Percentiles rank a stretch among this genome's conserved stretches.
phyloP scores from a whole-genome alignment of 1,284 basidiomycete genomes.

The Puccinia polysora region DNA sequence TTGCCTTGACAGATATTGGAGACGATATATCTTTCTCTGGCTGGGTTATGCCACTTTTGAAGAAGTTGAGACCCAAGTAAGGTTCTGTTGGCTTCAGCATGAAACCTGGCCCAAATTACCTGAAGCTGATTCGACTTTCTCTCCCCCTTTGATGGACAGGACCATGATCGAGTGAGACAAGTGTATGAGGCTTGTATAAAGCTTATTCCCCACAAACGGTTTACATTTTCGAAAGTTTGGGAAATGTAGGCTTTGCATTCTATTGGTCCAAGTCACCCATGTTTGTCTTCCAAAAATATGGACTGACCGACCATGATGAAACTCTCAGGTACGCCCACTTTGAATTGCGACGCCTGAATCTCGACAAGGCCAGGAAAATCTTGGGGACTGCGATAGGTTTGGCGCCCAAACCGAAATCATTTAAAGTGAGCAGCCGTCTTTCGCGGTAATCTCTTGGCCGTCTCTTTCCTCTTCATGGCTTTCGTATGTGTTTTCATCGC shows the following conservation, averaged over 20 bases:
- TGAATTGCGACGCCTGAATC: constrained; percentile 77
- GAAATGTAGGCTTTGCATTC: constrained; percentile 34
- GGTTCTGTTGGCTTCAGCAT: constrained; percentile 43
- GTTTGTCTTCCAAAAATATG: neutral
- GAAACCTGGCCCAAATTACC: neutral
- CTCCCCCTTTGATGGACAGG: constrained; percentile 56
- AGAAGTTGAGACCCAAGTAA: constrained; percentile 84
- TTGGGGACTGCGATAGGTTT: constrained; percentile 72
- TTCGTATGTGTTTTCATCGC: no score
- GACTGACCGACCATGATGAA: no score
- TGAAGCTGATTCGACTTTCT: constrained; percentile 2
- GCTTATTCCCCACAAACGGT: constrained; percentile 88
- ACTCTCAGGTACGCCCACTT: constrained; percentile 90
- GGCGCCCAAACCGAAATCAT: constrained; percentile 78
- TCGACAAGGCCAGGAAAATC: constrained; percentile 55
- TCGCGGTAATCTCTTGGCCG: neutral
- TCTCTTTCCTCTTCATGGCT: neutral
- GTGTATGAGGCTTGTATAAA: constrained; percentile 85
- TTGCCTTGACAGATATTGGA: constrained; percentile 60
- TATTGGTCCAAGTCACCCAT: neutral
- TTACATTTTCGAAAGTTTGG: constrained; percentile 83
- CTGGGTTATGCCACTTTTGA: constrained; percentile 94
- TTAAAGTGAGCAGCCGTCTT: constrained; percentile 7
- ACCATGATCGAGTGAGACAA: constrained; percentile 75
- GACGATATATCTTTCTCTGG: constrained; percentile 96